Evolutionary conservation across 73 alveolate genomes (phyloP).

Genomic region (Paramecium sexaurelia): DNA sequence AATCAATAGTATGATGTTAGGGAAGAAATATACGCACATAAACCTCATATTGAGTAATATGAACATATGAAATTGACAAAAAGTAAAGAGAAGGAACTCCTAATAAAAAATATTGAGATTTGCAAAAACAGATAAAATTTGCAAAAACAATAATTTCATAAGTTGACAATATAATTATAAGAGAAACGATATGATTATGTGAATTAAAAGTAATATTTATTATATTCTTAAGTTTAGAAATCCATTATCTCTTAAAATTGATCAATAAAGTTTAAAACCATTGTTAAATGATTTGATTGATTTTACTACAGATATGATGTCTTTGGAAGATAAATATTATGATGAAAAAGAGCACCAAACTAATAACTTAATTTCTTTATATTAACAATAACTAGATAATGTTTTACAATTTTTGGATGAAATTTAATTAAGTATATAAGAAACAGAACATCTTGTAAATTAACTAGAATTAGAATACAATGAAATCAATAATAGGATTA

Average conservation of each 20-base stretch:
- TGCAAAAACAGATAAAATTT: background rate
- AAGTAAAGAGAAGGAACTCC: background rate
- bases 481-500: background rate
- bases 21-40: background rate
- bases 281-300: slow-evolving; percentile 4
- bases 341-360: background rate
- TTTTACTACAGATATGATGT: background rate
- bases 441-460: background rate
- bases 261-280: background rate
- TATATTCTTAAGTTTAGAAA: slow-evolving; percentile 19
- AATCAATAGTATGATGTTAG: background rate
- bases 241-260: slow-evolving; percentile 12
- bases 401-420: background rate
- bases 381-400: background rate
- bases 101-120: background rate
- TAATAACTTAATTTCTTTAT: background rate
- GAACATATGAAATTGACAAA: background rate
- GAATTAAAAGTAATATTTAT: background rate
- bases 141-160: background rate
- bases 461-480: background rate
- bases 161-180: background rate
- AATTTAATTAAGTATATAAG: background rate
- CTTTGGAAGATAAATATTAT: background rate
- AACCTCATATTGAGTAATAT: slow-evolving; percentile 12
- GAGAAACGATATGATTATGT: slow-evolving; percentile 5